Evolutionary conservation across 352 stramenopile genomes (phyloP).

Genomic region (Phytophthora megakarya): DNA sequence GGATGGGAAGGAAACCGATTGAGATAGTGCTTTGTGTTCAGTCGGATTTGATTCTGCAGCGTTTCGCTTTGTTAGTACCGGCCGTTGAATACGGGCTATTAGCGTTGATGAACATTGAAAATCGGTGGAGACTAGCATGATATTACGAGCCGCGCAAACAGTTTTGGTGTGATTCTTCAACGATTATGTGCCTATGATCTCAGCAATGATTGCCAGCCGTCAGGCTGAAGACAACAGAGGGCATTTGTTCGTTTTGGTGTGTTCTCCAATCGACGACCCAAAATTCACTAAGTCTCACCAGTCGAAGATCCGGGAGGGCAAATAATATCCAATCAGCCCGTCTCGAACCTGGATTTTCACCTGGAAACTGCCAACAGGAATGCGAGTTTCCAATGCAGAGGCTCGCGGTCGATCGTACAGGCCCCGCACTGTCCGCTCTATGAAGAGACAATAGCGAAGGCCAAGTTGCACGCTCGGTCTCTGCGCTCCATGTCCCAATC

Average conservation of each 20-base stretch:
- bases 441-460: slow-evolving; percentile 11
- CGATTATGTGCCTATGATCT: background rate
- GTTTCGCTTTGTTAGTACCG: slow-evolving; percentile 1
- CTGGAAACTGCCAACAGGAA: slow-evolving; percentile 26
- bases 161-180: background rate
- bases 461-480: slow-evolving; percentile 17
- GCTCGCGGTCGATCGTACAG: background rate
- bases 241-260: background rate
- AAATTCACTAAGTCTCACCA: slow-evolving; percentile 28
- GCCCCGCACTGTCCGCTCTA: slow-evolving; percentile 17
- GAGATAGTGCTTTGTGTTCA: no score
- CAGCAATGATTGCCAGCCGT: background rate
- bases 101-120: background rate
- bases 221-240: background rate
- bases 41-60: no score
- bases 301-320: slow-evolving; percentile 34
- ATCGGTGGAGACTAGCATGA: background rate
- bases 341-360: slow-evolving; percentile 28
- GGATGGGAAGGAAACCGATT: no score
- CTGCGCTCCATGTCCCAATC: slow-evolving; percentile 38
- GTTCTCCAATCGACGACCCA: slow-evolving; percentile 14
- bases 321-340: slow-evolving; percentile 38
- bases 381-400: background rate
- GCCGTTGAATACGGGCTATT: background rate
- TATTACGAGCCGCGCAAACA: background rate